phyloP scores from a whole-genome alignment of 1,284 basidiomycete species.

The Naganishia sp. region DNA sequence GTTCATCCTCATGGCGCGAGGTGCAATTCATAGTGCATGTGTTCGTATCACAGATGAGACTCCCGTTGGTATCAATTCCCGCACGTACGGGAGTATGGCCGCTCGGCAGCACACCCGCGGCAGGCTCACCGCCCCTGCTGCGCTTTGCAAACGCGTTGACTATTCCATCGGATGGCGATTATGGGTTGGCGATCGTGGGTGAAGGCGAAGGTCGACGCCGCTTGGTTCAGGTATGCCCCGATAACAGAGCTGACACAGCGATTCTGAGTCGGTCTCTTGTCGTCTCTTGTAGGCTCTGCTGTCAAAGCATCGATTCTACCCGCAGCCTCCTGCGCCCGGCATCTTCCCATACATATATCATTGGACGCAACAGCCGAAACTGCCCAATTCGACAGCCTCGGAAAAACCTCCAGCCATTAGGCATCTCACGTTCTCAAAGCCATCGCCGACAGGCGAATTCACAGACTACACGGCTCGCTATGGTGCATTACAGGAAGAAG shows the following conservation, averaged over 20 bases:
- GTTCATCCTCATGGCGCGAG: too few species aligned
- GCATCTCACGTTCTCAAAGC: slow-evolving; percentile 73
- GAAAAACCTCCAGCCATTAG: slow-evolving; percentile 60
- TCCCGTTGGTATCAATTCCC: slow-evolving; percentile 47
- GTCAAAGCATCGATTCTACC: slow-evolving; percentile 67
- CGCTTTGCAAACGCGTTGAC: slow-evolving; percentile 58
- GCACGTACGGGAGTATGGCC: slow-evolving; percentile 41
- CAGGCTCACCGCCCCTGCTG: slow-evolving; percentile 23
- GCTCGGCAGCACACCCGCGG: slow-evolving; percentile 40
- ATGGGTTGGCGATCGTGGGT: slow-evolving; percentile 72
- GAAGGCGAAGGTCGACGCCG: slow-evolving; percentile 59
- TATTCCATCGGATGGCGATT: slow-evolving; percentile 58
- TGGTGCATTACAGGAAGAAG: slow-evolving; percentile 79
- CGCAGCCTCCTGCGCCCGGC: slow-evolving; percentile 62
- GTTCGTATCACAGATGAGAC: slow-evolving; percentile 1
- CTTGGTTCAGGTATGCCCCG: slow-evolving; percentile 62
- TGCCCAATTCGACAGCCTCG: slow-evolving; percentile 27
- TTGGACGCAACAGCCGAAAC: neutral
- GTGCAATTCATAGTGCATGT: too few species aligned
- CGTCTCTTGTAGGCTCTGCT: slow-evolving; percentile 61
- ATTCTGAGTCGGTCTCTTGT: slow-evolving; percentile 9
- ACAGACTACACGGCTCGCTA: slow-evolving; percentile 89
- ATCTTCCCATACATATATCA: slow-evolving; percentile 66
- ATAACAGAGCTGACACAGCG: slow-evolving; percentile 2
- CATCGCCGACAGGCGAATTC: slow-evolving; percentile 70